Percentiles rank a stretch among this genome's conserved stretches.
Conservation (phyloP, 352 stramenopile species). For the Phytophthora megakarya region DNA sequence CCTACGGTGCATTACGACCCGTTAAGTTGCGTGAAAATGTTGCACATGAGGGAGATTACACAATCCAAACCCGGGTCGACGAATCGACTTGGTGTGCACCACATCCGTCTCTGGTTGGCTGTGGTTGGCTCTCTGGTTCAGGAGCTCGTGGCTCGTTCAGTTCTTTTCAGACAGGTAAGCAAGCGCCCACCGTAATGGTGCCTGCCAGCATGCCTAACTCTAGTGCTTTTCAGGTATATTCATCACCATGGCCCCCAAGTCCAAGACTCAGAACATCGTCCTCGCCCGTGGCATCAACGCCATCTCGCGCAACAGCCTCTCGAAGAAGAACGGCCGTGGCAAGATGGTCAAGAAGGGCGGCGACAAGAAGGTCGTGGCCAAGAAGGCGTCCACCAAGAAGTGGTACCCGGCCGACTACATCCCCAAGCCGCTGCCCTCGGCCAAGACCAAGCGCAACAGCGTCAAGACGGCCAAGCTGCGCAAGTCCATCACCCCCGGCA, state of each 20-base stretch:
- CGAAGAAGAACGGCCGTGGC: constrained; percentile 62
- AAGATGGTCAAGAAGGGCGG: constrained; percentile 67
- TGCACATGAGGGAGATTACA: constrained; percentile 5
- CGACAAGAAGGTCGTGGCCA: constrained; percentile 66
- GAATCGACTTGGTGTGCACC: neutral
- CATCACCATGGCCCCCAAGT: constrained; percentile 53
- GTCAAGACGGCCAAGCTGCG: constrained; percentile 94
- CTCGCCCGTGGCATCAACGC: constrained; percentile 82
- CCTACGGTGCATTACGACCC: neutral
- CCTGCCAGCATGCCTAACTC: neutral
- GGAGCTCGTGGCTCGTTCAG: constrained; percentile 8
- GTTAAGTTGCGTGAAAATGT: neutral
- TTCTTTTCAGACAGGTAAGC: constrained; percentile 79
- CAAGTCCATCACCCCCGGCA: constrained; percentile 96
- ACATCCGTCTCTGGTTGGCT: constrained; percentile 34
- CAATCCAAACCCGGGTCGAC: neutral
- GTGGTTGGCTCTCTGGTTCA: constrained; percentile 10
- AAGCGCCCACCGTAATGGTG: neutral
- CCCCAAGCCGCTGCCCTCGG: constrained; percentile 61
- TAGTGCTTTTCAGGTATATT: constrained; percentile 46
- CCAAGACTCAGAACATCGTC: constrained; percentile 68
- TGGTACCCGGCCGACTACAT: constrained; percentile 80
- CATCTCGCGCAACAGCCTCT: constrained; percentile 69
- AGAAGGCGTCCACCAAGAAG: constrained; percentile 63
- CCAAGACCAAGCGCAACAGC: constrained; percentile 74